Base-by-base conservation (phyloP, 345 rosid genomes). In the Viola odorata region DNA sequence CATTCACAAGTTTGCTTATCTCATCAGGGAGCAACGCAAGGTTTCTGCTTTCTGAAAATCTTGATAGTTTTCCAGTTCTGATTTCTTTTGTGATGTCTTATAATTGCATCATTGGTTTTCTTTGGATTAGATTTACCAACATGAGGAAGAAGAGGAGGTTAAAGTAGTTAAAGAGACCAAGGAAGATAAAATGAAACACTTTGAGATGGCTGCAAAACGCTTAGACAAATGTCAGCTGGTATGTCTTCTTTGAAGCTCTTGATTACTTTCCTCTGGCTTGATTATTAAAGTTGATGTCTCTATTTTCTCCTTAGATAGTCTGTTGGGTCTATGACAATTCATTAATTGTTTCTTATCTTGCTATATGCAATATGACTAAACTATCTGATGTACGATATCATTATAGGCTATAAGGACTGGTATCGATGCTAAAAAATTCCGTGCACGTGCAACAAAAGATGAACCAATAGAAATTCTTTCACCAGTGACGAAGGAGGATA, bases 1-100 rank as follows among this genome's bases (percentile, higher is more conserved):
- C 62, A 86, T 94, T 42, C 92, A 86, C 68, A 94, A 91, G 81
- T 91, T 74, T 82, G 86, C 92, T 63, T 61, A 86, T 81, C 97
- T 91, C 69, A 81, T 91, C 40, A 77, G 73, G 61, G 97, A 91
- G 80, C 99, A 91, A 65, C 85, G 88, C 76, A 86, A 85, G 96
- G 99, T 89, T 64, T 0, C 15, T 50, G 6, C n/a, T 41, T 51
- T 62, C 2, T 23, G 32, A 23, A 2, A 23, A 23, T 23, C 32
- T 50, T 5, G 8, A 0, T 40, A 23, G 15, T 11, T 16, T 40
- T 17, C 6, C 32, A 4, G 6, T 14, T 36, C 12, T 36, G 39
- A 45, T 10, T 11, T 38, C 40, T 41, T 55, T 47, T 1, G 9
- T 15, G 38, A 12, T 11, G 11, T 23, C 37, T 36, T 7, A 14